Percentiles rank a stretch among this genome's conserved stretches.
Evolutionary conservation across 306 rosid species (phyloP).

Genomic region (Lathyrus aphaca): DNA sequence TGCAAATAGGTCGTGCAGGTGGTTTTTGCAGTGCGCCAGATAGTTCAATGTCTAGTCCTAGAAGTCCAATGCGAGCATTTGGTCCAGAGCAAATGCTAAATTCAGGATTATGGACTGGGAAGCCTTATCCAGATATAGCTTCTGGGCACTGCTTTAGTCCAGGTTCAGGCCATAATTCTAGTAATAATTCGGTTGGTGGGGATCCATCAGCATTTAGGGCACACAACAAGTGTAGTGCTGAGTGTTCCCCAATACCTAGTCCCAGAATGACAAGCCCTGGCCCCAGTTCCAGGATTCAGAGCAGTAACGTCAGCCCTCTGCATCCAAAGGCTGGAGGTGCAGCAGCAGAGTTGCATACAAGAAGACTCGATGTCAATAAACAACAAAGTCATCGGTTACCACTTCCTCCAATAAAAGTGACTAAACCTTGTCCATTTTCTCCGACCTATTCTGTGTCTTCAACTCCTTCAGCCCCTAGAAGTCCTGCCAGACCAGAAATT

Average conservation of each 20-base stretch:
- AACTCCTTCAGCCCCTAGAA: slow-evolving; percentile 86
- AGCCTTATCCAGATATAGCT: slow-evolving; percentile 63
- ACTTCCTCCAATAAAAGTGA: slow-evolving; percentile 73
- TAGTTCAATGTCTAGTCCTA: slow-evolving; percentile 80
- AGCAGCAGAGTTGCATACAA: slow-evolving; percentile 52
- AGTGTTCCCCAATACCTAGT: slow-evolving; percentile 86
- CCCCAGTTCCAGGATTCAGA: slow-evolving; percentile 87
- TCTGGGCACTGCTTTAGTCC: slow-evolving; percentile 75
- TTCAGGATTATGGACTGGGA: slow-evolving; percentile 58
- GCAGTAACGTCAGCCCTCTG: slow-evolving; percentile 83
- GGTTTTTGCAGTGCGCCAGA: slow-evolving; percentile 79
- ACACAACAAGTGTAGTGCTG: slow-evolving; percentile 69
- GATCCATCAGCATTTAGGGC: slow-evolving; percentile 62
- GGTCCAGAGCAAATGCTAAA: slow-evolving; percentile 65
- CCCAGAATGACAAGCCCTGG: slow-evolving; percentile 81
- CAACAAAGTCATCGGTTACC: slow-evolving; percentile 80
- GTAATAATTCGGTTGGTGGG: slow-evolving; percentile 77
- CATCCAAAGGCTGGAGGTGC: slow-evolving; percentile 77
- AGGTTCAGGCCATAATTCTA: slow-evolving; percentile 81
- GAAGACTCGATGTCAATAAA: slow-evolving; percentile 66
- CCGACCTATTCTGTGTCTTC: slow-evolving; percentile 77
- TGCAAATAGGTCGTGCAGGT: slow-evolving; percentile 63
- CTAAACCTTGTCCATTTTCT: slow-evolving; percentile 62
- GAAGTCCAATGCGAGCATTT: slow-evolving; percentile 68
- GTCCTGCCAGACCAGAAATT: slow-evolving; percentile 82